Evolutionary conservation across 805 yeast species (phyloP).

Genomic region (Candida ponderosae): DNA sequence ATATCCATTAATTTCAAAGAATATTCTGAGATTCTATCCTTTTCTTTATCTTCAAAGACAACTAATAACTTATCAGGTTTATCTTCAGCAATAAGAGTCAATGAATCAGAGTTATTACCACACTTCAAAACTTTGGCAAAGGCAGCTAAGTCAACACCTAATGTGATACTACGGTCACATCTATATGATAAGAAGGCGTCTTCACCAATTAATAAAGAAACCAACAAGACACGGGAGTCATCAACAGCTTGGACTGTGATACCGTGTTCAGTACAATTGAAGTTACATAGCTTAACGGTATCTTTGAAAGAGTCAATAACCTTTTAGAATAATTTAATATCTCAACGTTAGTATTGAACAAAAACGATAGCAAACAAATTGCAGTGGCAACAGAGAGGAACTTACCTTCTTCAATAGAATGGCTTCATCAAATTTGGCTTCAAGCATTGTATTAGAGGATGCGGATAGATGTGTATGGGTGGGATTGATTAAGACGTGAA

Average conservation of each 20-base stretch:
- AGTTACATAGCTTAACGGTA: conserved; percentile 90
- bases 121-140: conserved; percentile 82
- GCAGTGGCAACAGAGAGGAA: conserved; percentile 1
- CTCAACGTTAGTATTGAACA: no score
- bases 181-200: conserved; percentile 88
- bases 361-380: conserved; percentile 1
- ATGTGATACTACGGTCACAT: conserved; percentile 88
- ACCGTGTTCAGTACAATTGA: conserved; percentile 94
- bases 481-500: no score
- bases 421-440: conserved; percentile 94
- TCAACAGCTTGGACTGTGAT: conserved; percentile 96
- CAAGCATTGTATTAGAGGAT: conserved; percentile 58
- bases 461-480: not conserved
- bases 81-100: conserved; percentile 87
- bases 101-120: conserved; percentile 83
- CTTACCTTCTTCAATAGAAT: conserved; percentile 73
- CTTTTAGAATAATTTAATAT: conserved; percentile 18
- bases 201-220: conserved; percentile 78
- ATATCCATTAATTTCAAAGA: conserved; percentile 90
- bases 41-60: conserved; percentile 84
- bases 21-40: conserved; percentile 89
- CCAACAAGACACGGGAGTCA: conserved; percentile 90
- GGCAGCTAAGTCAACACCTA: conserved; percentile 88
- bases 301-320: conserved; percentile 92
- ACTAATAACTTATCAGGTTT: conserved; percentile 71